phyloP scores from a whole-genome alignment of 1,284 basidiomycete genomes.

The Austroboletus olivaceoglutinosus region DNA sequence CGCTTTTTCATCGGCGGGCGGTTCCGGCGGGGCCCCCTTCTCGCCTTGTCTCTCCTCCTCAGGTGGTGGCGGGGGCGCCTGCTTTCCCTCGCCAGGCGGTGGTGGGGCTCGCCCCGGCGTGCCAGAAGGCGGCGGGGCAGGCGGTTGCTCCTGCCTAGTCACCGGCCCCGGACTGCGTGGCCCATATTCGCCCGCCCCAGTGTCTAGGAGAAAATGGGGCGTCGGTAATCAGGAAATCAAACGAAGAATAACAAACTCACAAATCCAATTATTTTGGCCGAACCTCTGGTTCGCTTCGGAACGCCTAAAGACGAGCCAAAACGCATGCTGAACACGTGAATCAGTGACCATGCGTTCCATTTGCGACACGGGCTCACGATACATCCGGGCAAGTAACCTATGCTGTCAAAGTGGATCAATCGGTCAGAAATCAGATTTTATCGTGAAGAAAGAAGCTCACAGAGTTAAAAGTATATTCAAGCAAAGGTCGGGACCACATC shows the following conservation, averaged over 20 bases:
- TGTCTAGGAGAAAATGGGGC: slow-evolving; percentile 3
- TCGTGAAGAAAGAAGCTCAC: slow-evolving; percentile 35
- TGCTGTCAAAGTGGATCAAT: slow-evolving; percentile 34
- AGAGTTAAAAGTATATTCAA: slow-evolving; percentile 71
- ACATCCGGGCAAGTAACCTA: slow-evolving; percentile 74
- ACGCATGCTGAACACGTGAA: slow-evolving; percentile 43
- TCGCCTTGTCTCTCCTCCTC: neutral
- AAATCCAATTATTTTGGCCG: slow-evolving; percentile 63
- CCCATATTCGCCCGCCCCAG: slow-evolving; percentile 25
- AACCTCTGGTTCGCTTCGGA: slow-evolving; percentile 72
- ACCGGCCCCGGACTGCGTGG: no score
- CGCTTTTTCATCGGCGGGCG: slow-evolving; percentile 3
- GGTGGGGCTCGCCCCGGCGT: neutral
- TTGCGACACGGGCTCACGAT: slow-evolving; percentile 38
- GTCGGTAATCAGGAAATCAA: neutral
- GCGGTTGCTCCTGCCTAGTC: neutral
- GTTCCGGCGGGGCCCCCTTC: neutral
- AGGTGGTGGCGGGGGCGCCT: neutral
- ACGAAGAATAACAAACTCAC: slow-evolving; percentile 36
- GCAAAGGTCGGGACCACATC: slow-evolving; percentile 64
- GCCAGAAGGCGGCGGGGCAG: neutral
- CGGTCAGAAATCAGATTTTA: neutral
- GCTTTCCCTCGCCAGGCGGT: slow-evolving; percentile 8
- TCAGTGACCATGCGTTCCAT: neutral
- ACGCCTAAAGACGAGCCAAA: slow-evolving; percentile 68